phyloP scores from a whole-genome alignment of 1,284 basidiomycete genomes.

The Volvariella surrecta region DNA sequence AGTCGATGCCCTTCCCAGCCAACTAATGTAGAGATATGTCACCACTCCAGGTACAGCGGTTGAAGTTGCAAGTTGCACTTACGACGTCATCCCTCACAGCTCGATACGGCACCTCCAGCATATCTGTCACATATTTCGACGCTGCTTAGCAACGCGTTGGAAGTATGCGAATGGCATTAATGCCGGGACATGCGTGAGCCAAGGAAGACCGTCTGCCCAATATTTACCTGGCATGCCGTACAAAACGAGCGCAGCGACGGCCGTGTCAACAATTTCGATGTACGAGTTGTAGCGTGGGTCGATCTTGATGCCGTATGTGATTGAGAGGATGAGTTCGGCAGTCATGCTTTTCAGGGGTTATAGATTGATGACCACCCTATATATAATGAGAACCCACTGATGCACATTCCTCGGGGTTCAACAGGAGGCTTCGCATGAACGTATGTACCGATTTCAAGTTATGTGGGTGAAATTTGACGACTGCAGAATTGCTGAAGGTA shows the following conservation, averaged over 20 bases:
- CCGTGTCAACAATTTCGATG: slow-evolving; percentile 9
- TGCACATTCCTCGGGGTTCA: slow-evolving; percentile 18
- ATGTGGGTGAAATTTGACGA: slow-evolving; percentile 1
- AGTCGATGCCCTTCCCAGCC: slow-evolving; percentile 12
- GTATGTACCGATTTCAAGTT: slow-evolving; percentile 11
- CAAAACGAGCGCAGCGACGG: background rate
- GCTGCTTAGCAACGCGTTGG: slow-evolving; percentile 26
- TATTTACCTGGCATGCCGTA: slow-evolving; percentile 12
- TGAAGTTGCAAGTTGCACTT: background rate
- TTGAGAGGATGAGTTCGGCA: slow-evolving; percentile 12
- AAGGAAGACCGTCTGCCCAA: slow-evolving; percentile 10
- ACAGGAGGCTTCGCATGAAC: slow-evolving; percentile 15
- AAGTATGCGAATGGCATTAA: slow-evolving; percentile 36
- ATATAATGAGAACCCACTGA: slow-evolving; percentile 13
- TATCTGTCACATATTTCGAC: slow-evolving; percentile 13
- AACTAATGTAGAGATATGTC: slow-evolving; percentile 7
- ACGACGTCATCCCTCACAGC: slow-evolving; percentile 13
- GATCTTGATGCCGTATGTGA: slow-evolving; percentile 4
- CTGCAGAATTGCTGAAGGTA: slow-evolving; percentile 1
- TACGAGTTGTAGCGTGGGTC: slow-evolving; percentile 8
- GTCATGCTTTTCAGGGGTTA: slow-evolving; percentile 17
- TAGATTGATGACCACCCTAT: background rate
- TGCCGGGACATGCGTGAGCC: slow-evolving; percentile 26
- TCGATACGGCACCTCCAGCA: slow-evolving; percentile 24
- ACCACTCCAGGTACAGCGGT: no score